Conservation (phyloP, 768 basidiomycete species). For the Pisolithus marmoratus region DNA sequence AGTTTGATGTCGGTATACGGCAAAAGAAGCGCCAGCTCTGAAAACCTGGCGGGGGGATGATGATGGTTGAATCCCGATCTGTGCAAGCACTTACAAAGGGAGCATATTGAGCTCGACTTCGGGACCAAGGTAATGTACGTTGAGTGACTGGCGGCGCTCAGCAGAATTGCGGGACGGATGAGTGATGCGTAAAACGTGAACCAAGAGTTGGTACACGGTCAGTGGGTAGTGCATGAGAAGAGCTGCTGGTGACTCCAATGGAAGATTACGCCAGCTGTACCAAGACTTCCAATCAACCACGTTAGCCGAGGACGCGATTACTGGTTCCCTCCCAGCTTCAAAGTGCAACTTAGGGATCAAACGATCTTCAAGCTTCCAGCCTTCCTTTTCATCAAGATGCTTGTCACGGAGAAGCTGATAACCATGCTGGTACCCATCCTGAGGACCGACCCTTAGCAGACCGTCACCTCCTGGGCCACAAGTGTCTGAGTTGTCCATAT, state of each 20-base stretch:
- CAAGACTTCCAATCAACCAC: slow-evolving; percentile 39
- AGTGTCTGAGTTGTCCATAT: slow-evolving; percentile 19
- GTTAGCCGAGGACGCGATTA: slow-evolving; percentile 21
- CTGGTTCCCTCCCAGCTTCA: slow-evolving; percentile 21
- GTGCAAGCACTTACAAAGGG: slow-evolving; percentile 29
- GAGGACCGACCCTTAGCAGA: slow-evolving; percentile 6
- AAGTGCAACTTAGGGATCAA: slow-evolving; percentile 31
- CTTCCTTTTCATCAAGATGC: slow-evolving; percentile 26
- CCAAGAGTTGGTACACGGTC: slow-evolving; percentile 34
- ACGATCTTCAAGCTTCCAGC: slow-evolving; percentile 32
- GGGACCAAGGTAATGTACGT: slow-evolving; percentile 34
- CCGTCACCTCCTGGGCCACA: slow-evolving; percentile 1
- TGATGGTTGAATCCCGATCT: neutral
- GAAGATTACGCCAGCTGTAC: slow-evolving; percentile 40
- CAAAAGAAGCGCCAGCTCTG: slow-evolving; percentile 40
- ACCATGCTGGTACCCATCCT: slow-evolving; percentile 26
- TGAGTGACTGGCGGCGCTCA: slow-evolving; percentile 21
- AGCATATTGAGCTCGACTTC: slow-evolving; percentile 36
- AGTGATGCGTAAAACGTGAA: slow-evolving; percentile 29
- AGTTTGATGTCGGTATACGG: slow-evolving; percentile 42
- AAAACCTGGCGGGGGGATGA: slow-evolving; percentile 28
- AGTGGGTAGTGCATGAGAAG: slow-evolving; percentile 42
- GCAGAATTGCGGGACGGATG: slow-evolving; percentile 17
- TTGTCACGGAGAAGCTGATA: slow-evolving; percentile 27
- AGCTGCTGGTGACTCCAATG: slow-evolving; percentile 37